Evolutionary conservation across 129 eudicot genomes (phyloP), one percentile per base, ranked within the genome.

Genomic region (Lactuca saligna): DNA sequence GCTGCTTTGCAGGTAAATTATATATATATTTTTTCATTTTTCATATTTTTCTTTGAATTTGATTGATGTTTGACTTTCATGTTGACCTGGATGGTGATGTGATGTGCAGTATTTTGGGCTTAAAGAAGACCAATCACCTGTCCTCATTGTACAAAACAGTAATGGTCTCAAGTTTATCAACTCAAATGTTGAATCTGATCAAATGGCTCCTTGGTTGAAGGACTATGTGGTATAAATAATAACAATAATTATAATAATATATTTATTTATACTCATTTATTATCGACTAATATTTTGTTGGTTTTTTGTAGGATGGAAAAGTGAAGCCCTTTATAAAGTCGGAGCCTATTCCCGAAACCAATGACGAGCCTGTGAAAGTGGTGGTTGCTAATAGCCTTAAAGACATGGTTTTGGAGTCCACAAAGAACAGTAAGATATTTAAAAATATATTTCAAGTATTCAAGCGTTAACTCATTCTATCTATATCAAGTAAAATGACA

Each of bases 281-380:
- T 46, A 11, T 46, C 4, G 12, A 68, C 35, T 54, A 51, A 68
- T 71, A 48, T 46, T 17, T 8, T 14, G 60, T 63, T 62, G 3
- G 37, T 72, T 62, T 62, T 25, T 33, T 65, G 63, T 83, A 92
- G 98, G 96, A 89, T 29, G 98, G 96, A 38, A 87, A 77, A 1
- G 83, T 93, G 74, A 74, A 81, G 79, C 85, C 96, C 11, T 89
- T 73, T 72, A 75, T 73, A 17, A 93, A 93, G 81, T 93, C 98
- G 2, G 97, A 93, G 60, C 88, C 96, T 64, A 80, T 93, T 66
- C 98, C 98, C 10, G 90, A 84, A 79, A 82, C 76, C 32, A 93
- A 89, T 51, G 72, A 78, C 15, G 98, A 89, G 75, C 91, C 96
- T 16, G 96, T 93, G 63, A 93, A 93, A 76, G 97, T 89, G 61